A percentile compares a stretch with the other conserved stretches of the same genome.
These are phyloP conservation scores for Globisporangium abappressorium DNA, from an alignment of 352 stramenopile genomes.

Conservation along the genomic window DNA sequence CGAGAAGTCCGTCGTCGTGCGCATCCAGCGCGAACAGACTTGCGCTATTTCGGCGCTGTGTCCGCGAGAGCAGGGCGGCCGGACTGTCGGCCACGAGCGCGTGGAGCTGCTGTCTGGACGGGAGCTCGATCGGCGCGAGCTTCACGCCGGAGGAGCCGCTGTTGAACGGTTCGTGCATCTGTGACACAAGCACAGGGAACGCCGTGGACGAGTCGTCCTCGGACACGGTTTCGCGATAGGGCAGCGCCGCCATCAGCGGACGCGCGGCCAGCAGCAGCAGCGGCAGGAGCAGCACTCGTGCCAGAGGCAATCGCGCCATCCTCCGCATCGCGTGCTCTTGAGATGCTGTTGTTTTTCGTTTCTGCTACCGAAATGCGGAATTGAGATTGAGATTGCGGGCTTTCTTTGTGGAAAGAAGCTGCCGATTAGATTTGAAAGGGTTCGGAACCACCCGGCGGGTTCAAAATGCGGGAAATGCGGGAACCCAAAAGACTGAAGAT, in stretches of 20 bases:
- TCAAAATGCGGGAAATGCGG: not conserved
- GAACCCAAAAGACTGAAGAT: not conserved
- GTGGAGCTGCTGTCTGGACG: slow-evolving; percentile 9
- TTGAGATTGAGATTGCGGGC: not conserved
- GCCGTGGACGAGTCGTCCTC: slow-evolving; percentile 10
- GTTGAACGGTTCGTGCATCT: slow-evolving; percentile 4
- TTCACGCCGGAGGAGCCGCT: not conserved
- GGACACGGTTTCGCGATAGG: not conserved
- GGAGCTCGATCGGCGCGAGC: slow-evolving; percentile 11
- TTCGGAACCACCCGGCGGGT: not conserved
- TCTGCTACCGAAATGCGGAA: not conserved
- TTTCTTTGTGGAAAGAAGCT: not conserved
- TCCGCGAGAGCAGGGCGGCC: slow-evolving; percentile 4
- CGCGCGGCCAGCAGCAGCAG: slow-evolving; percentile 12
- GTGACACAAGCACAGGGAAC: slow-evolving; percentile 1
- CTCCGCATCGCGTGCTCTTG: slow-evolving; percentile 3
- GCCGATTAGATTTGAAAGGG: not conserved
- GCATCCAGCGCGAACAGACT: slow-evolving; percentile 6
- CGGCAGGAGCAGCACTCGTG: slow-evolving; percentile 8
- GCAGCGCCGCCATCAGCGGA: not conserved
- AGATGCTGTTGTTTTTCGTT: not conserved
- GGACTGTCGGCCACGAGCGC: slow-evolving; percentile 12
- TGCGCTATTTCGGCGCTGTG: not conserved
- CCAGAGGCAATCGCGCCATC: slow-evolving; percentile 8
- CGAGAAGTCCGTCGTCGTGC: not conserved